phyloP scores from a whole-genome alignment of 2,329 filamentous ascomycete genomes.

The Colletotrichum sp. region DNA sequence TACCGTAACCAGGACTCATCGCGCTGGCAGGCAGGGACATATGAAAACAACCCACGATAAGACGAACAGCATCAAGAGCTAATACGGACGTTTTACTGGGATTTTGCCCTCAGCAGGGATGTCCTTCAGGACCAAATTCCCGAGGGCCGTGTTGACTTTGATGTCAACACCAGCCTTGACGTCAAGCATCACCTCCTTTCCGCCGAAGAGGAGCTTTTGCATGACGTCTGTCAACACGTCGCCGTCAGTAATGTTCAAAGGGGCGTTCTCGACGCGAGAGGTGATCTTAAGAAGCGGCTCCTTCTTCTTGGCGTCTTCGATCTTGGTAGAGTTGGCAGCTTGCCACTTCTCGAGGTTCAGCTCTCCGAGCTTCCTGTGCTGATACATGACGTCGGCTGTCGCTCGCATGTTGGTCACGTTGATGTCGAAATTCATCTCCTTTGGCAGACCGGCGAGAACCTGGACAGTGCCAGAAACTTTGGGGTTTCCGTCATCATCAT shows the following conservation, averaged over 20 bases:
- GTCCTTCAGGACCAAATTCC: conserved; percentile 78
- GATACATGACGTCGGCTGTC: conserved; percentile 80
- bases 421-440: conserved; percentile 86
- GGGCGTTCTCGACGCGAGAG: conserved; percentile 78
- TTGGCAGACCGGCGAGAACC: conserved; percentile 78
- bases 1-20: neutral
- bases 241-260: conserved; percentile 81
- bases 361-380: conserved; percentile 77
- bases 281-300: conserved; percentile 73
- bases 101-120: conserved; percentile 87
- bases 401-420: conserved; percentile 80
- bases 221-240: conserved; percentile 81
- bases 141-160: conserved; percentile 80
- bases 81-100: conserved; percentile 90
- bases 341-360: conserved; percentile 86
- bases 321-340: conserved; percentile 76
- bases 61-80: conserved; percentile 52
- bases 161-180: conserved; percentile 85
- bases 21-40: conserved; percentile 13
- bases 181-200: conserved; percentile 70
- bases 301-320: conserved; percentile 61
- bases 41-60: conserved; percentile 24
- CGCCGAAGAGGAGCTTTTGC: conserved; percentile 79
- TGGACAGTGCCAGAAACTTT: conserved; percentile 83
- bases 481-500: conserved; percentile 72